These are phyloP conservation scores for Coemansia umbellata DNA, from an alignment of 192 early-diverging fungal genomes.

Conservation along the genomic window DNA sequence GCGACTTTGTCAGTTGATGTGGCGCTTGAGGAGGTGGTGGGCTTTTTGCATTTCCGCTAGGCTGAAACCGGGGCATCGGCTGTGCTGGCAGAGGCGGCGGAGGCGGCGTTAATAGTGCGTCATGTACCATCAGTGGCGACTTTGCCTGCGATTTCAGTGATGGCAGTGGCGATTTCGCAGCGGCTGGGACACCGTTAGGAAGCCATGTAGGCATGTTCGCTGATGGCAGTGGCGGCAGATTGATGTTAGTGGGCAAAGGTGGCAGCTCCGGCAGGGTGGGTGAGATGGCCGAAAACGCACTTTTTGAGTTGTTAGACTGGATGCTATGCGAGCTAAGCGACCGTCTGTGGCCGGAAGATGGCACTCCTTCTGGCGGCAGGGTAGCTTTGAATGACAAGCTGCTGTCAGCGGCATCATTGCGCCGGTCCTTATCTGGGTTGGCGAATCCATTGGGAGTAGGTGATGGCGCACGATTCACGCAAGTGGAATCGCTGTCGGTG, in stretches of 20 bases:
- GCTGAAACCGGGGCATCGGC: constrained; percentile 48
- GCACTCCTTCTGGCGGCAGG: background rate
- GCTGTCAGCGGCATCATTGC: background rate
- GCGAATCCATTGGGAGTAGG: constrained; percentile 7
- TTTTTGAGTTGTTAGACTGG: background rate
- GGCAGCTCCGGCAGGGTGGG: constrained; percentile 12
- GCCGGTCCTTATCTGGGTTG: background rate
- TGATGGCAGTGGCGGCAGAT: constrained; percentile 32
- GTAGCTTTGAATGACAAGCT: background rate
- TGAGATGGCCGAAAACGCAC: background rate
- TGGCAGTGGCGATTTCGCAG: background rate
- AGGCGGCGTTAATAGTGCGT: background rate
- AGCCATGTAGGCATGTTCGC: constrained; percentile 35
- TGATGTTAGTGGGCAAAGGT: constrained; percentile 16
- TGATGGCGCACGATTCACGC: constrained; percentile 21
- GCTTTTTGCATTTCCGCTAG: background rate
- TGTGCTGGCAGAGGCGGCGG: constrained; percentile 27
- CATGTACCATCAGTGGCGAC: constrained; percentile 5
- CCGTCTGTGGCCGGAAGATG: constrained; percentile 3
- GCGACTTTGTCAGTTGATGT: constrained; percentile 1
- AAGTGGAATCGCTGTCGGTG: constrained; percentile 38
- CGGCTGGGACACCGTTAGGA: background rate
- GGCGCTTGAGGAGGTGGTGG: constrained; percentile 1
- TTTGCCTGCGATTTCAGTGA: background rate
- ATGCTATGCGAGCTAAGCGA: constrained; percentile 15